Evolutionary conservation across 257 asterid genomes (phyloP), one percentile per base, ranked within the genome.

Genomic region (Solanum medicagineum): DNA sequence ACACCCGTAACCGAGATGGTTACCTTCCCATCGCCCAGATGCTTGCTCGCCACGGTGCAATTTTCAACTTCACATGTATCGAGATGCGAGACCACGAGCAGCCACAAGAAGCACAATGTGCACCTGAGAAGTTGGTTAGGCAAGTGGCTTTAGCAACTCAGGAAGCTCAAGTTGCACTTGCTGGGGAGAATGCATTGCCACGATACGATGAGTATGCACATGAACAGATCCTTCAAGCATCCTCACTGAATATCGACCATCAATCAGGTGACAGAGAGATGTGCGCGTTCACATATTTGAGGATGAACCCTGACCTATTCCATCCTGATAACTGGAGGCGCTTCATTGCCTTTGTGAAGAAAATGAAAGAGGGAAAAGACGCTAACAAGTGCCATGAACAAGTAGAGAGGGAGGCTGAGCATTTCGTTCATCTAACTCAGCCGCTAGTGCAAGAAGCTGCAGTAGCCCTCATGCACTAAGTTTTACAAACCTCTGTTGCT

Each of bases 21-120:
- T 96, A 96, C 90, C 93, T 94, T 36, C 99, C 98, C 59, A 92
- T 96, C 0, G 99, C 99, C n/a, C 96, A 87, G n/a, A 97, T 95
- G 99, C 87, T 97, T 0, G 95, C 94, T 0, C 94, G 98, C 32
- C 95, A 97, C 0, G 94, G 96, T 1, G 98, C 98, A 1, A 74
- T 97, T 20, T 94, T 97, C 88, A 97, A 96, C 92, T 96, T 96
- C 92, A 97, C 98, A 0, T 97, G 99, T 81, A 88, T 97, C 24
- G 99, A 97, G 86, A 97, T 97, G 99, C 90, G 92, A 5, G 99
- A 97, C 71, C 97, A 95, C 14, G 99, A 97, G 86, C 98, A 97
- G 77, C 99, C 99, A 0, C 98, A 95, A 86, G 99, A 97, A 4
- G 99, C 98, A 1, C 84, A 56, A 2, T 97, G 99, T 49, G 96